Evolutionary conservation across 129 eudicot species (phyloP).

Genomic region (Saposhnikovia divaricata): DNA sequence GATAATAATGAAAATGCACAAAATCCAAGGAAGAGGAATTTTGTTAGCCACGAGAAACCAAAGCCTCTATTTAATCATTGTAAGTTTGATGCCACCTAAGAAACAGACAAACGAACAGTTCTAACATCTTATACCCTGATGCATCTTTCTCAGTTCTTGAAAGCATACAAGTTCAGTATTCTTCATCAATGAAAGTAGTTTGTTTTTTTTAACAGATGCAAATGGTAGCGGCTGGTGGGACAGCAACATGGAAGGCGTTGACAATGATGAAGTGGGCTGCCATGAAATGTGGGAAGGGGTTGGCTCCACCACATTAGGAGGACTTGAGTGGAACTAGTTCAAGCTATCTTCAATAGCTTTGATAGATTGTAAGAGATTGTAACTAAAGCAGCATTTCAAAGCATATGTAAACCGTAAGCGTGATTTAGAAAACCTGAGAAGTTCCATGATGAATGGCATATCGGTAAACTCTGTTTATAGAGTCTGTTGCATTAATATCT

Average conservation of each 20-base stretch:
- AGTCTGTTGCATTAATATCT: background rate
- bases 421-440: background rate
- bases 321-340: constrained; percentile 68
- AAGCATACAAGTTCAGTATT: background rate
- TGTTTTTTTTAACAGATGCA: constrained; percentile 48
- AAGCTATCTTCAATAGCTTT: background rate
- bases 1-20: constrained; percentile 39
- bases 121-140: background rate
- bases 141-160: background rate
- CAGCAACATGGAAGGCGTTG: constrained; percentile 80
- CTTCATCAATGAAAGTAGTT: background rate
- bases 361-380: background rate
- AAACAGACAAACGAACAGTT: background rate
- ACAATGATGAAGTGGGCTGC: constrained; percentile 75
- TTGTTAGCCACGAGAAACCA: constrained; percentile 31
- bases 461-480: background rate
- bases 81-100: constrained; percentile 21
- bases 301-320: constrained; percentile 82
- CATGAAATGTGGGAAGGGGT: constrained; percentile 88
- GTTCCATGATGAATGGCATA: background rate
- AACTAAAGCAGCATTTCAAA: background rate
- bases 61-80: constrained; percentile 64
- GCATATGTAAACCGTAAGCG: background rate
- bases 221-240: constrained; percentile 97
- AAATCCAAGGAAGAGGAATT: constrained; percentile 16